These are phyloP conservation scores for Raffaelea deltoideospora DNA, from an alignment of 2,329 filamentous ascomycete genomes.

Conservation along the genomic window DNA sequence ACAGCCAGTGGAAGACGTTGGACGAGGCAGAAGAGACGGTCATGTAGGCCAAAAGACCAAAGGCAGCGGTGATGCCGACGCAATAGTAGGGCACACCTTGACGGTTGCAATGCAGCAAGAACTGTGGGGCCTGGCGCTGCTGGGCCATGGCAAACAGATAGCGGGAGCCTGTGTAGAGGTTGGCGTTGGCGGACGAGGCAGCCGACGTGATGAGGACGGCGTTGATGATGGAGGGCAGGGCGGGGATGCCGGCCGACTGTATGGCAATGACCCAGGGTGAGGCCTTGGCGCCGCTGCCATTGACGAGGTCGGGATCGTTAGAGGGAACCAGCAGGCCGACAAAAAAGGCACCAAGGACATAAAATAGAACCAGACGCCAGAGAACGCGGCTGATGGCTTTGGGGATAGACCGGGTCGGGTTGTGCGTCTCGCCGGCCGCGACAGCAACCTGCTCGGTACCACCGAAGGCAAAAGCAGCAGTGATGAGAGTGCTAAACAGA, in stretches of 20 bases:
- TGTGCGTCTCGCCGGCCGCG: slow-evolving; percentile 36
- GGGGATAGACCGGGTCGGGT: slow-evolving; percentile 42
- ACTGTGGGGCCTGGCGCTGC: slow-evolving; percentile 35
- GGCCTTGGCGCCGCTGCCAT: slow-evolving; percentile 28
- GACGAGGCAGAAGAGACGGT: slow-evolving; percentile 40
- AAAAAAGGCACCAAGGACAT: slow-evolving; percentile 47
- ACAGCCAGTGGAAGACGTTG: slow-evolving; percentile 44
- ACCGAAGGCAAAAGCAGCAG: slow-evolving; percentile 21
- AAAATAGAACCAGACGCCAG: slow-evolving; percentile 50
- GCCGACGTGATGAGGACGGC: slow-evolving; percentile 43
- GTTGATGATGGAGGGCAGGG: slow-evolving; percentile 46
- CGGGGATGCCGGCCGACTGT: slow-evolving; percentile 35
- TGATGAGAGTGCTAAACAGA: background rate
- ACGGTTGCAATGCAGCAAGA: slow-evolving; percentile 34
- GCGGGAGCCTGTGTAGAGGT: slow-evolving; percentile 45
- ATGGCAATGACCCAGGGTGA: slow-evolving; percentile 37
- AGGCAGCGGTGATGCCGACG: slow-evolving; percentile 36
- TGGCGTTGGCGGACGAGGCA: slow-evolving; percentile 46
- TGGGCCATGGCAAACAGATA: slow-evolving; percentile 43
- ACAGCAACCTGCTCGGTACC: slow-evolving; percentile 46
- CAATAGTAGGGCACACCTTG: slow-evolving; percentile 33
- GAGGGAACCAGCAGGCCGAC: slow-evolving; percentile 48
- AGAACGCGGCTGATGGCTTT: slow-evolving; percentile 52
- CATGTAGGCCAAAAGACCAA: slow-evolving; percentile 52
- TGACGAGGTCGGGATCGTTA: slow-evolving; percentile 39